These are phyloP conservation scores for Auricularia sp. DNA, from an alignment of 768 basidiomycete genomes.

Conservation along the genomic window DNA sequence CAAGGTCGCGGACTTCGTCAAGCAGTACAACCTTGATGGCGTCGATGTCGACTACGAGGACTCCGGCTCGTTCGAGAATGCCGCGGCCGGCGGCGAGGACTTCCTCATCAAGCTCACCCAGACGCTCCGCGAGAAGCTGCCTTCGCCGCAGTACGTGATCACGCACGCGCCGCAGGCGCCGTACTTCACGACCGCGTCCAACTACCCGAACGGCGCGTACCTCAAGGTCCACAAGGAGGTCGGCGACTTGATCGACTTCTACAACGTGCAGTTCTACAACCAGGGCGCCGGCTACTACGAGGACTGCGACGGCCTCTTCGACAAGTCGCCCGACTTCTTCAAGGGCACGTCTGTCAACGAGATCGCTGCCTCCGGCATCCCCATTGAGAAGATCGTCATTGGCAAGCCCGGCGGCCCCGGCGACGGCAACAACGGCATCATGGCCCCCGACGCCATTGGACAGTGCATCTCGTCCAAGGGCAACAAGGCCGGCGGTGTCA, in stretches of 20 bases:
- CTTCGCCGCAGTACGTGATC: not conserved
- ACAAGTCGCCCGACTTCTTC: slow-evolving; percentile 17
- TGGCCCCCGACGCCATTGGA: not conserved
- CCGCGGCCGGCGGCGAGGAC: not conserved
- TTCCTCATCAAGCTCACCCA: not conserved
- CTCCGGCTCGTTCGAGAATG: not conserved
- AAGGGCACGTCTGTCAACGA: slow-evolving; percentile 24
- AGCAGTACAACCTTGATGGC: not conserved
- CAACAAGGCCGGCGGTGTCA: slow-evolving; percentile 27
- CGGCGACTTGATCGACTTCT: slow-evolving; percentile 24
- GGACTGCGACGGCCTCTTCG: slow-evolving; percentile 14
- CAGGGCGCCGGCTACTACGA: slow-evolving; percentile 11
- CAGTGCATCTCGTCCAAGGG: slow-evolving; percentile 5
- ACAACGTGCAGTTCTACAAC: slow-evolving; percentile 13
- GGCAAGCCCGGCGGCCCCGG: slow-evolving; percentile 23
- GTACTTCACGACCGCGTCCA: not conserved
- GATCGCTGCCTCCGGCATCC: slow-evolving; percentile 21
- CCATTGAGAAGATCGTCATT: slow-evolving; percentile 27
- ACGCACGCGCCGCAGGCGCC: not conserved
- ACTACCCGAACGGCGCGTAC: slow-evolving; percentile 18
- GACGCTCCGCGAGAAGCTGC: not conserved
- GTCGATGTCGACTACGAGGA: not conserved
- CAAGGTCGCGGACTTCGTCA: not conserved
- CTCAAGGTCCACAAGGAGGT: slow-evolving; percentile 20
- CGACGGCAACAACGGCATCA: slow-evolving; percentile 19